phyloP scores from a whole-genome alignment of 257 asterid species.

The Vinca minor region DNA sequence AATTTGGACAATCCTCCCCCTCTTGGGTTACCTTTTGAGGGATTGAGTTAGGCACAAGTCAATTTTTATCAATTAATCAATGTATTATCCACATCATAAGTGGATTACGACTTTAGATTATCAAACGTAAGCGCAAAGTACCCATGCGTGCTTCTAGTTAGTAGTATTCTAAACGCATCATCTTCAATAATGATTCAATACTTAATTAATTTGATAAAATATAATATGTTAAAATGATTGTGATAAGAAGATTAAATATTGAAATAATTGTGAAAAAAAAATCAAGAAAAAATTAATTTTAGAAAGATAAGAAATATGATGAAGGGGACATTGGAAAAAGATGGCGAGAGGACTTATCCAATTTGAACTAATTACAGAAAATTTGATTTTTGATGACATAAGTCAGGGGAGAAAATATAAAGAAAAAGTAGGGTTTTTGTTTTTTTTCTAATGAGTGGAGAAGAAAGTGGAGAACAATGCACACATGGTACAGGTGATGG shows the following conservation, averaged over 20 bases:
- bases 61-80: too few relatives aligned
- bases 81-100: constrained; percentile 23
- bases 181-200: too few relatives aligned
- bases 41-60: too few relatives aligned
- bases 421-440: constrained; percentile 12
- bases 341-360: constrained; percentile 39
- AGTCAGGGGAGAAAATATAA: constrained; percentile 1
- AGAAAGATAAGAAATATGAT: constrained; percentile 9
- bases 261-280: constrained; percentile 15
- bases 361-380: constrained; percentile 30
- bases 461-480: constrained; percentile 43
- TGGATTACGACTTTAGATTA: constrained; percentile 33
- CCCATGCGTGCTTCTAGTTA: constrained; percentile 20
- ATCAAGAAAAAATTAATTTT: constrained; percentile 9
- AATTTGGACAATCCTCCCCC: too few relatives aligned
- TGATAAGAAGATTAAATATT: constrained; percentile 20
- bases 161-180: constrained; percentile 32
- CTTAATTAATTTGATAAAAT: constrained; percentile 24
- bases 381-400: constrained; percentile 25
- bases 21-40: too few relatives aligned
- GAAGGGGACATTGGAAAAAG: constrained; percentile 18
- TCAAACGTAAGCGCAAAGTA: constrained; percentile 30
- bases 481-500: constrained; percentile 14
- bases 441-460: too few relatives aligned
- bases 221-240: constrained; percentile 17